phyloP scores from a whole-genome alignment of 176 grass and related monocot genomes.

The Dendrocalamus sinicus region DNA sequence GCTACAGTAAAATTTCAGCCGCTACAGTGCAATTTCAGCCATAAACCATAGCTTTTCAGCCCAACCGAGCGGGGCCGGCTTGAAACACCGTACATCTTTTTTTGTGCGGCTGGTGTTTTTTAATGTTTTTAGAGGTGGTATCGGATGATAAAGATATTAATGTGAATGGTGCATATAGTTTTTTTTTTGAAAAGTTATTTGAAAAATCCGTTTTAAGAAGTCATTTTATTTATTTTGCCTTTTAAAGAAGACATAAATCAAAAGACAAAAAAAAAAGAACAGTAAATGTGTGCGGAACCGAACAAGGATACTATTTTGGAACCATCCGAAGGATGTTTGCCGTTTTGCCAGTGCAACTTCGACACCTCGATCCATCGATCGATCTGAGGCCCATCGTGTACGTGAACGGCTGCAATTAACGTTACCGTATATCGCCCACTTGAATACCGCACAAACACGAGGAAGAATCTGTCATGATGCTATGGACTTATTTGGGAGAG shows the following conservation, averaged over 20 bases:
- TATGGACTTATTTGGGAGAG: too few relatives aligned
- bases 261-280: too few relatives aligned
- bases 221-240: too few relatives aligned
- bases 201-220: too few relatives aligned
- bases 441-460: background rate
- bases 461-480: background rate
- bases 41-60: too few relatives aligned
- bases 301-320: conserved; percentile 15
- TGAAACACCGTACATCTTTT: background rate
- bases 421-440: background rate
- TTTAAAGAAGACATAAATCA: too few relatives aligned
- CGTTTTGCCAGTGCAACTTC: conserved; percentile 28
- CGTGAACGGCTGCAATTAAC: conserved; percentile 23
- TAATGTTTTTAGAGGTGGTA: too few relatives aligned
- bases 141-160: too few relatives aligned
- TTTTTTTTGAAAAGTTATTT: accelerated
- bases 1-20: too few relatives aligned
- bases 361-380: background rate
- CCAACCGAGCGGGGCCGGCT: too few relatives aligned
- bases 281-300: background rate
- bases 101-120: too few relatives aligned
- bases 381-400: background rate
- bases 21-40: too few relatives aligned
- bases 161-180: accelerated
- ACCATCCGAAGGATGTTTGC: conserved; percentile 18